These are phyloP conservation scores for Amanita jacksonii DNA, from an alignment of 768 basidiomycete genomes.

Conservation along the genomic window DNA sequence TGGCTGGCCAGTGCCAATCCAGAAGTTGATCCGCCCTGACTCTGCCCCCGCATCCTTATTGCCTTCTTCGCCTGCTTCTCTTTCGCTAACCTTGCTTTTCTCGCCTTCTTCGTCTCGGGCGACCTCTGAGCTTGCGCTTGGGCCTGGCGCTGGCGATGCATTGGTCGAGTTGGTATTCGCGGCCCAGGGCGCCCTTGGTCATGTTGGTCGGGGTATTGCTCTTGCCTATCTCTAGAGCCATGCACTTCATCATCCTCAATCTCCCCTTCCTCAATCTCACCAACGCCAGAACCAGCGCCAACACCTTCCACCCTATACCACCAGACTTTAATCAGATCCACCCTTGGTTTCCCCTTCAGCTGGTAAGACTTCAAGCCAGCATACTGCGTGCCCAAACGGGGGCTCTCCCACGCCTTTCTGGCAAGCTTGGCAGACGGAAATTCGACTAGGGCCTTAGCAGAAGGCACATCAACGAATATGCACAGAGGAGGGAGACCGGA, in stretches of 20 bases:
- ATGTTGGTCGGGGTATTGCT: neutral
- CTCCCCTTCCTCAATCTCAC: constrained; percentile 42
- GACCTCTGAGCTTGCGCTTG: constrained; percentile 12
- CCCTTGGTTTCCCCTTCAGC: constrained; percentile 33
- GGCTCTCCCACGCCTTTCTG: constrained; percentile 39
- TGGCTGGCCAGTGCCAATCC: too few species aligned
- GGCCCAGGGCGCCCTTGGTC: too few species aligned
- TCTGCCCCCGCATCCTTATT: neutral
- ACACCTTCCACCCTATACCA: constrained; percentile 38
- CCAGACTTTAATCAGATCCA: constrained; percentile 37
- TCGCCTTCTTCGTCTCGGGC: constrained; percentile 20
- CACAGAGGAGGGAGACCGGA: constrained; percentile 29
- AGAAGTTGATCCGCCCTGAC: neutral
- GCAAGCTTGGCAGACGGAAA: constrained; percentile 37
- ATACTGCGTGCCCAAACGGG: constrained; percentile 26
- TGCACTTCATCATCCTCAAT: constrained; percentile 32
- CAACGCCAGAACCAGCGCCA: constrained; percentile 29
- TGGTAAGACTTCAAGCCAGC: constrained; percentile 24
- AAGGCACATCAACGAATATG: constrained; percentile 30
- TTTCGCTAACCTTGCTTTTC: constrained; percentile 19
- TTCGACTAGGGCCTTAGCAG: constrained; percentile 41
- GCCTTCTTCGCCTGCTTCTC: constrained; percentile 6
- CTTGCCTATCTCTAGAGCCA: constrained; percentile 12
- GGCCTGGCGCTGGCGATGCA: constrained; percentile 10
- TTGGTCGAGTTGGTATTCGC: too few species aligned